phyloP scores from a whole-genome alignment of 345 rosid species.

The Syzygium aqueum region DNA sequence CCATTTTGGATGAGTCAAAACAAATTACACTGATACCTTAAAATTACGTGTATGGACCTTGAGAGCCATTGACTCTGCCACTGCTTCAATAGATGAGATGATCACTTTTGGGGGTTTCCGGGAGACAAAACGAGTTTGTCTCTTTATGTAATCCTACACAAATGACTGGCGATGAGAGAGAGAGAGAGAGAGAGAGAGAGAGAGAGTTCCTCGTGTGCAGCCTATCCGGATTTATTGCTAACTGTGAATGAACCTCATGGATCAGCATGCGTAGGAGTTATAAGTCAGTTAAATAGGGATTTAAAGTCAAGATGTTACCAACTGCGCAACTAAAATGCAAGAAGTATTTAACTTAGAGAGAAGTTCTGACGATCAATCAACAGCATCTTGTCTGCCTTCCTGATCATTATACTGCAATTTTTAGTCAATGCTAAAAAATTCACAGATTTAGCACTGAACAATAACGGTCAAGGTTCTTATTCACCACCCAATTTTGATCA shows the following conservation, averaged over 20 bases:
- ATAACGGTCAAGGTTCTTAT: neutral
- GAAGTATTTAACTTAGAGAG: neutral
- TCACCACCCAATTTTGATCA: neutral
- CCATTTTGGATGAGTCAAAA: neutral
- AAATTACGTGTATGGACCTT: conserved; percentile 64
- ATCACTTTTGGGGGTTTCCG: conserved; percentile 51
- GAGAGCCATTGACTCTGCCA: conserved; percentile 53
- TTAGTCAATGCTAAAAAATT: neutral
- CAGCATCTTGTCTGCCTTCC: neutral
- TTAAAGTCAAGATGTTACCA: neutral
- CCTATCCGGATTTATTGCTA: neutral
- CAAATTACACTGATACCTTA: conserved; percentile 39
- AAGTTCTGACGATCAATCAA: neutral
- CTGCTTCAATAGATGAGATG: conserved; percentile 57
- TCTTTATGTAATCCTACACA: conserved; percentile 57
- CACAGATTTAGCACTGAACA: neutral
- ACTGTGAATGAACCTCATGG: neutral
- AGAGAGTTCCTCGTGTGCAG: neutral
- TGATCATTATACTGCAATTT: neutral
- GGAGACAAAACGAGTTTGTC: conserved; percentile 83
- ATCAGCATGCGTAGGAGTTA: neutral
- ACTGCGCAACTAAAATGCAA: neutral
- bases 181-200: neutral
- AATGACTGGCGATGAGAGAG: neutral
- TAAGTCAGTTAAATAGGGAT: neutral